Evolutionary conservation across 2,329 filamentous ascomycete species (phyloP).

Genomic region (Cercospora sojina): DNA sequence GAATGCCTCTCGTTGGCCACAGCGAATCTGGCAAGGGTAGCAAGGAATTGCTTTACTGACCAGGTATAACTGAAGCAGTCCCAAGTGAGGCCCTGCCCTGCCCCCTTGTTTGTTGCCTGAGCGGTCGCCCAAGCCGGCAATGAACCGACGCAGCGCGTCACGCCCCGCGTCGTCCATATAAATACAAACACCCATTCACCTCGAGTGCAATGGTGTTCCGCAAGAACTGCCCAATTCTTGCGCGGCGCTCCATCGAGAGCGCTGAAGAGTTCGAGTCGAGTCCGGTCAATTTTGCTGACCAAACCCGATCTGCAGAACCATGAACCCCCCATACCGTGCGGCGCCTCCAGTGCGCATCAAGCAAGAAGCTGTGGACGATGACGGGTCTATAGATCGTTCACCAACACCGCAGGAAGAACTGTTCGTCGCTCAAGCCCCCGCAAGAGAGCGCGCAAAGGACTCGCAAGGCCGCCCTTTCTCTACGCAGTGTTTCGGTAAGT

Average conservation of each 20-base stretch:
- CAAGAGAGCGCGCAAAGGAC: slow-evolving; percentile 7
- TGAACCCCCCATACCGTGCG: neutral
- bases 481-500: slow-evolving; percentile 11
- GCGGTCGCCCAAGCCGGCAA: neutral
- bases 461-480: slow-evolving; percentile 9
- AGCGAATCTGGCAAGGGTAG: neutral
- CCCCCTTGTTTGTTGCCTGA: neutral
- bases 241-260: neutral
- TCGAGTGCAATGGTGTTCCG: neutral
- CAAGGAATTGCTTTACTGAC: neutral
- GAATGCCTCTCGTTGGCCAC: neutral
- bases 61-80: neutral
- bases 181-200: neutral
- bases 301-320: neutral
- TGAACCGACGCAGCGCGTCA: neutral
- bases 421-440: neutral
- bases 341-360: slow-evolving; percentile 4
- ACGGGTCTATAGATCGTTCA: neutral
- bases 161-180: neutral
- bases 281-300: neutral
- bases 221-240: neutral
- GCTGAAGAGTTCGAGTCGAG: neutral
- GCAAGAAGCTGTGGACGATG: slow-evolving; percentile 3
- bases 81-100: neutral
- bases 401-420: neutral